Evolutionary conservation across 163 green algal genomes (phyloP).

Genomic region (Volvox carteri): DNA sequence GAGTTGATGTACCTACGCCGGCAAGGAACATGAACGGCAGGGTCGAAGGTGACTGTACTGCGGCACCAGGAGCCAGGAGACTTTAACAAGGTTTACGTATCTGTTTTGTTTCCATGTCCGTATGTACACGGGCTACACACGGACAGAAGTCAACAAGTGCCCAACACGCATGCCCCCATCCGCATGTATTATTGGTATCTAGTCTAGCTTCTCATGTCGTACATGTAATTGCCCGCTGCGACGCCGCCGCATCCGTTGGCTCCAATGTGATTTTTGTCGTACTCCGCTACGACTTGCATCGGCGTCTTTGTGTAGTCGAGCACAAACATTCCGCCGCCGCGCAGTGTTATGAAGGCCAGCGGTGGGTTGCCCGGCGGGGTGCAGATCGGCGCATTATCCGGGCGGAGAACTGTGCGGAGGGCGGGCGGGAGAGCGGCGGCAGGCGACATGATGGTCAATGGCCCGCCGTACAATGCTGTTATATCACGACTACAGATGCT

Average conservation of each 20-base stretch:
- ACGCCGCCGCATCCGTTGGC: slow-evolving; percentile 34
- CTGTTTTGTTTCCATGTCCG: neutral
- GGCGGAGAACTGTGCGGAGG: neutral
- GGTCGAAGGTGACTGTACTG: neutral
- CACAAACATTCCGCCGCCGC: slow-evolving; percentile 32
- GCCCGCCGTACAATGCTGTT: too few species aligned
- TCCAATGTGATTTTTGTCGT: slow-evolving; percentile 25
- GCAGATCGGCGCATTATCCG: slow-evolving; percentile 38
- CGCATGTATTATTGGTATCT: neutral
- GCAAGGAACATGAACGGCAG: neutral
- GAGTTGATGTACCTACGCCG: slow-evolving; percentile 40
- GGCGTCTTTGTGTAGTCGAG: slow-evolving; percentile 43
- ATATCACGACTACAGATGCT: too few species aligned
- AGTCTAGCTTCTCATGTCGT: neutral
- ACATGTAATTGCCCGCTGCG: slow-evolving; percentile 1
- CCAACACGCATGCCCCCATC: neutral
- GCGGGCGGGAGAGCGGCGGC: neutral
- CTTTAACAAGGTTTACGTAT: neutral
- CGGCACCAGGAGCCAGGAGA: neutral
- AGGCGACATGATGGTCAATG: too few species aligned
- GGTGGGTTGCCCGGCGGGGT: neutral
- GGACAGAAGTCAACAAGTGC: neutral
- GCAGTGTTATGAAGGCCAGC: slow-evolving; percentile 4
- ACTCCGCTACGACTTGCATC: slow-evolving; percentile 5
- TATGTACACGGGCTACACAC: neutral